Evolutionary conservation across 2,329 filamentous ascomycete genomes (phyloP).

Genomic region (Verticillium nubilum): DNA sequence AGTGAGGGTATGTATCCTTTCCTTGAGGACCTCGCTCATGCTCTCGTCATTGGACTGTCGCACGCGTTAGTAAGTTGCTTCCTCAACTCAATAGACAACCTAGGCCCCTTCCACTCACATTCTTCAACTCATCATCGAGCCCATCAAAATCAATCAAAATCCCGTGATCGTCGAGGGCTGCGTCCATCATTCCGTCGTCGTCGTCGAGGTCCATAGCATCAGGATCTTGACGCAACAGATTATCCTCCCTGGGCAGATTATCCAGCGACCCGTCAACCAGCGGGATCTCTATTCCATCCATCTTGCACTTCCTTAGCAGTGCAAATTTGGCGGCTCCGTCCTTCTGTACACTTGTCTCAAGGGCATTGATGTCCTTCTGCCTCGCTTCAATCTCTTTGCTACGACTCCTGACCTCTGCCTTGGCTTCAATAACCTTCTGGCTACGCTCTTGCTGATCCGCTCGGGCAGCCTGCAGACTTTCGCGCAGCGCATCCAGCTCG

Average conservation of each 20-base stretch:
- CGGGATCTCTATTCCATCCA: constrained; percentile 88
- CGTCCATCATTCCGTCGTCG: constrained; percentile 50
- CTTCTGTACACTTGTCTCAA: constrained; percentile 84
- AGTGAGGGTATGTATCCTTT: constrained; percentile 69
- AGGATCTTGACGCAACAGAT: constrained; percentile 67
- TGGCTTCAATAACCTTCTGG: constrained; percentile 72
- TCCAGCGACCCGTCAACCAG: constrained; percentile 73
- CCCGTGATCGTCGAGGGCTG: constrained; percentile 79
- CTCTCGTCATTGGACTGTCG: constrained; percentile 61
- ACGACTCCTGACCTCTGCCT: constrained; percentile 74
- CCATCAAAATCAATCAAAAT: constrained; percentile 83
- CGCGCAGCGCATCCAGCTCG: constrained; percentile 70
- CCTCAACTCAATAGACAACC: not conserved
- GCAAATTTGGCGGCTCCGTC: constrained; percentile 80
- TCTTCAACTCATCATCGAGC: constrained; percentile 76
- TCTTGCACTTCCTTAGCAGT: constrained; percentile 79
- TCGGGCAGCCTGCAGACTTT: constrained; percentile 65
- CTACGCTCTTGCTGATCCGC: constrained; percentile 62
- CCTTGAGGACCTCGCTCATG: constrained; percentile 69
- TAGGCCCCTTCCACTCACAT: constrained; percentile 44
- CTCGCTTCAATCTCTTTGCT: constrained; percentile 74
- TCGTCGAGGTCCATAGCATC: constrained; percentile 94
- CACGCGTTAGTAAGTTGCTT: constrained; percentile 20
- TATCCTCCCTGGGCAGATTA: constrained; percentile 80
- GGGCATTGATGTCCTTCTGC: constrained; percentile 66